phyloP scores from a whole-genome alignment of 257 asterid species.

The Petrea volubilis region DNA sequence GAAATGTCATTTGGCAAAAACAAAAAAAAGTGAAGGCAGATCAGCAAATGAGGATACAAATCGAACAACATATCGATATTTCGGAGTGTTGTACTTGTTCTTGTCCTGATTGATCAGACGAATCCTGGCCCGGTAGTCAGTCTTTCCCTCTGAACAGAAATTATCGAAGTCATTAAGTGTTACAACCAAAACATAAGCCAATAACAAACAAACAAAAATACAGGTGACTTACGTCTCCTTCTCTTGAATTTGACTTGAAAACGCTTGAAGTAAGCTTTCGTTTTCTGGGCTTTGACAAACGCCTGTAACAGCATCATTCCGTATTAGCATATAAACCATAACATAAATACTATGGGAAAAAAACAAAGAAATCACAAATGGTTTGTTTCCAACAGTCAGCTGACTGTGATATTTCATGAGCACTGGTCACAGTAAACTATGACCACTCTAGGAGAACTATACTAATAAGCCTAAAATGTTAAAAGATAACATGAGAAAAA shows the following conservation, averaged over 20 bases:
- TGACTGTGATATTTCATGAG: background rate
- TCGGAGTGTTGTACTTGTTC: slow-evolving; percentile 54
- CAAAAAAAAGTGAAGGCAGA: background rate
- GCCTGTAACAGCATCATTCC: slow-evolving; percentile 15
- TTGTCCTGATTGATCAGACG: slow-evolving; percentile 58
- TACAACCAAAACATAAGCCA: background rate
- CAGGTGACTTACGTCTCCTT: slow-evolving; percentile 39
- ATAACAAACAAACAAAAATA: background rate
- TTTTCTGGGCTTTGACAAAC: slow-evolving; percentile 46
- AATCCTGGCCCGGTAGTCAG: slow-evolving; percentile 57
- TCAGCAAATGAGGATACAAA: slow-evolving; percentile 35
- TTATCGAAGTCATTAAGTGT: background rate
- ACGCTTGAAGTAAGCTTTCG: slow-evolving; percentile 54
- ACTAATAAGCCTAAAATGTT: background rate
- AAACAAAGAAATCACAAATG: background rate
- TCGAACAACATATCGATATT: slow-evolving; percentile 49
- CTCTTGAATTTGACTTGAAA: slow-evolving; percentile 59
- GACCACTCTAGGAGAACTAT: background rate
- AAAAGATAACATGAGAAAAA: background rate
- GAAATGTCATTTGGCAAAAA: background rate
- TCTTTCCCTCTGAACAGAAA: slow-evolving; percentile 48
- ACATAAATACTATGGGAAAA: background rate
- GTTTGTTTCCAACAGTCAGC: background rate
- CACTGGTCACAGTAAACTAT: background rate
- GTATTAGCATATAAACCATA: background rate